A percentile compares a stretch with the other conserved stretches of the same genome.
phyloP scores from a whole-genome alignment of 108 stramenopile genomes.

The Nannochloropsis gaditana region DNA sequence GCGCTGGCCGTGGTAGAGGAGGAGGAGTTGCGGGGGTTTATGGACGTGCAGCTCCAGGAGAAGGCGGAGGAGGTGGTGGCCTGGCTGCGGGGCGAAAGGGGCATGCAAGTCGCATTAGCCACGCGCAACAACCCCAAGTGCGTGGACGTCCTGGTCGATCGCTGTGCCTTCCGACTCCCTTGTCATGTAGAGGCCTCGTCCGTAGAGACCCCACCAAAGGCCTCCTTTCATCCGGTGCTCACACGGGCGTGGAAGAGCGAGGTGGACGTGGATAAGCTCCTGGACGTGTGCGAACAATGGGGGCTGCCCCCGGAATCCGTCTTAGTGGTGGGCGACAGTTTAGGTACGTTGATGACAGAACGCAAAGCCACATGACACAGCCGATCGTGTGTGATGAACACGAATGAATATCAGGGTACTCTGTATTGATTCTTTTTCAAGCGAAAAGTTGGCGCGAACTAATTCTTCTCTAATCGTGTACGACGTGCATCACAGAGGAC shows the following conservation, averaged over 20 bases:
- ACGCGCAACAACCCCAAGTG: background rate
- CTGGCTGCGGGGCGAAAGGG: background rate
- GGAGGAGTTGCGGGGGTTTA: background rate
- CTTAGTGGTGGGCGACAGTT: background rate
- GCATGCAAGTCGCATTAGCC: background rate
- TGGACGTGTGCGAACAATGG: background rate
- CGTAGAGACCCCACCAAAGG: background rate
- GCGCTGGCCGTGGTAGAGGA: constrained; percentile 6
- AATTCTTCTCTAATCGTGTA: too few relatives aligned
- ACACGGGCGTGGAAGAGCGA: background rate
- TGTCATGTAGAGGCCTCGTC: background rate
- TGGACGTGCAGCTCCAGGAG: background rate
- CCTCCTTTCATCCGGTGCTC: background rate
- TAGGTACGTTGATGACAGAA: background rate
- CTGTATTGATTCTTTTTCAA: too few relatives aligned
- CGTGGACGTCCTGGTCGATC: background rate
- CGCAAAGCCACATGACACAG: background rate
- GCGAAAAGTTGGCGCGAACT: too few relatives aligned
- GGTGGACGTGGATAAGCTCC: constrained; percentile 19
- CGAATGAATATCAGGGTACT: too few relatives aligned
- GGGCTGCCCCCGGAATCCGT: background rate
- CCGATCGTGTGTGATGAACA: too few relatives aligned
- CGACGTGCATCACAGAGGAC: background rate
- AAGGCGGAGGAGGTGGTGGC: constrained; percentile 14
- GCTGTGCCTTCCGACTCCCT: background rate